Evolutionary conservation across 345 rosid genomes (phyloP), one percentile per base, ranked within the genome.

Genomic region (Lumnitzera racemosa): DNA sequence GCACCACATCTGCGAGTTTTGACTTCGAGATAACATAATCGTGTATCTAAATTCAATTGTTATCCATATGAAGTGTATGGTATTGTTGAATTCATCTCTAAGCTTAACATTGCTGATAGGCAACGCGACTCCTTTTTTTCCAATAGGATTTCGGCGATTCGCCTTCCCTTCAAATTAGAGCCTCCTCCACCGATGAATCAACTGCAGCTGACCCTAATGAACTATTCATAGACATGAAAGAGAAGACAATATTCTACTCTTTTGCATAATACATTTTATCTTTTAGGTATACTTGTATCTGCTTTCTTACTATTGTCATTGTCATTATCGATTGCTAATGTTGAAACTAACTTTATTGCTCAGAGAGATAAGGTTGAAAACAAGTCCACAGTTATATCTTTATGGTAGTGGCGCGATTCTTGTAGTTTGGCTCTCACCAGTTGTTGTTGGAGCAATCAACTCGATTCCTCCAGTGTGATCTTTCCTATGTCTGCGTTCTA

Each of bases 371-470:
- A 71, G 51, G 74, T 94, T 50, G 99, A 90, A 72, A 86, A 94
- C 88, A 90, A 94, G 77, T 78, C 99, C 24, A 88, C 96, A 0
- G 97, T 94, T 10, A 46, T 94, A 20, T 53, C 53, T 94, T 0
- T 94, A 94, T 62, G 99, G 99, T 69, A 96, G 99, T 49, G 99
- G 99, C 49, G 97, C 95, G 46, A 62, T 88, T 55, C 90, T 94
- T 74, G 95, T 89, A 0, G 88, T 94, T 62, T 94, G 99, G 99
- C 70, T 94, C 51, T 81, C 99, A 16, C 83, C 99, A 15, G 76
- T 74, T 24, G 52, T 94, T 72, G 90, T 90, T 55, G 80, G 95
- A 64, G 99, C 99, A 59, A 76, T 94, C 73, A 94, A 94, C 87
- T 84, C 99, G 12, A 89, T 94, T 62, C 99, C 97, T 59, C 59